phyloP scores from a whole-genome alignment of 179 eudicot genomes.

The Patellifolia procumbens region DNA sequence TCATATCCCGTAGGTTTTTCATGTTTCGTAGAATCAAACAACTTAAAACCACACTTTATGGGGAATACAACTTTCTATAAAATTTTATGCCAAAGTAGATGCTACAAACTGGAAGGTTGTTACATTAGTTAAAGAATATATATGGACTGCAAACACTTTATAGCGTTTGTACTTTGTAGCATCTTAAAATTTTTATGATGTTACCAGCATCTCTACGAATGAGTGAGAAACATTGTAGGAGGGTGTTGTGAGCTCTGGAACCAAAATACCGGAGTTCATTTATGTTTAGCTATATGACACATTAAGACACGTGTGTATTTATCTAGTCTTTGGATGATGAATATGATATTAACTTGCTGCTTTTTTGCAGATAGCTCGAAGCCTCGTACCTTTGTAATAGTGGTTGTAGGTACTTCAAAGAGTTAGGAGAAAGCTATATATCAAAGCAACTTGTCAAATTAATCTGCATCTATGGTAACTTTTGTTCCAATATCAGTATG shows the following conservation, averaged over 20 bases:
- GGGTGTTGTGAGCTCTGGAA: neutral
- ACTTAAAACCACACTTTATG: neutral
- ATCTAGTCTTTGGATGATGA: neutral
- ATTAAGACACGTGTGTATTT: neutral
- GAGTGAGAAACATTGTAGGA: too few species aligned
- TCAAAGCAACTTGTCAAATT: constrained; percentile 15
- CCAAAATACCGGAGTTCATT: neutral
- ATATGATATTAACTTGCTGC: neutral
- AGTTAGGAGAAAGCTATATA: constrained; percentile 14
- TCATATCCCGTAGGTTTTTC: too few species aligned
- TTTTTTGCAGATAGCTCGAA: constrained; percentile 35
- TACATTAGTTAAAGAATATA: neutral
- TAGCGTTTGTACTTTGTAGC: neutral
- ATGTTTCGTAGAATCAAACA: neutral
- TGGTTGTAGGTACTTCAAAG: constrained; percentile 29
- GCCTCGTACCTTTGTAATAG: constrained; percentile 29
- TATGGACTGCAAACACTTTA: neutral
- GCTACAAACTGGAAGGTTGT: neutral
- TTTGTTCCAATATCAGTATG: constrained; percentile 8
- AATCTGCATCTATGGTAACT: constrained; percentile 29
- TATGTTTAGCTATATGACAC: neutral
- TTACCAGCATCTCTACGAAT: neutral
- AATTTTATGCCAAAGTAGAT: neutral
- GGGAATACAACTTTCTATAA: neutral
- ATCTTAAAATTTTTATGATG: neutral